phyloP scores from a whole-genome alignment of 352 stramenopile species.

The Thraustochytrium striatum region DNA sequence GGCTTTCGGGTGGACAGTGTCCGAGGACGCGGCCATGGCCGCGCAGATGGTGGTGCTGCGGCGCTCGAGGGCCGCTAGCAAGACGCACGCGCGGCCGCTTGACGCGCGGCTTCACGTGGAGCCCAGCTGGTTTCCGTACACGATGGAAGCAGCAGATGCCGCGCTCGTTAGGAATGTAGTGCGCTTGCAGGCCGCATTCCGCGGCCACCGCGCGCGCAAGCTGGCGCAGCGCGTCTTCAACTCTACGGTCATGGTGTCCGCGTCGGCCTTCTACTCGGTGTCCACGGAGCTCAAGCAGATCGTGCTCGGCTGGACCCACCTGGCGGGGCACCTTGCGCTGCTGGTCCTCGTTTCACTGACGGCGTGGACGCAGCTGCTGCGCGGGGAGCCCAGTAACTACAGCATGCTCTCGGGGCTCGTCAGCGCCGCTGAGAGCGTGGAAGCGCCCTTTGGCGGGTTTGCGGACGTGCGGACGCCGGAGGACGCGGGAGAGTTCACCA shows the following conservation, averaged over 20 bases:
- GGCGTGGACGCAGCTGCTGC: conserved; percentile 10
- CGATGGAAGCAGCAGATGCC: no score
- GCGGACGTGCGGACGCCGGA: not conserved
- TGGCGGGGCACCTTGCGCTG: not conserved
- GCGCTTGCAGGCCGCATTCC: conserved; percentile 6
- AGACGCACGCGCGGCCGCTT: no score
- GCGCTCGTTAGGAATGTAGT: no score
- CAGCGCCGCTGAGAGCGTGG: not conserved
- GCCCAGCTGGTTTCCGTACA: no score
- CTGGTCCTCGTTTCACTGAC: not conserved
- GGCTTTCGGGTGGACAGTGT: no score
- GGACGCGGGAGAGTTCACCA: not conserved
- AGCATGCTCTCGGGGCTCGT: not conserved
- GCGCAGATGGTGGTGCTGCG: no score
- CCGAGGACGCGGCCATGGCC: no score
- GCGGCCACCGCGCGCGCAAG: conserved; percentile 37
- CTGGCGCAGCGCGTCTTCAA: conserved; percentile 10
- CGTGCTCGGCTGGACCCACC: conserved; percentile 11
- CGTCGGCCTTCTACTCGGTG: conserved; percentile 2
- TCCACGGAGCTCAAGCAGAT: not conserved
- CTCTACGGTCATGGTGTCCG: conserved; percentile 2
- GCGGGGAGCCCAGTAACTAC: conserved; percentile 9
- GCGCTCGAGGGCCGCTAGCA: no score
- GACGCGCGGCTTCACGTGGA: no score
- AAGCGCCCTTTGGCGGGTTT: not conserved